Evolutionary conservation across 305 asterid species (phyloP), one percentile per base, ranked within the genome.

Genomic region (Euphrasia arctica): DNA sequence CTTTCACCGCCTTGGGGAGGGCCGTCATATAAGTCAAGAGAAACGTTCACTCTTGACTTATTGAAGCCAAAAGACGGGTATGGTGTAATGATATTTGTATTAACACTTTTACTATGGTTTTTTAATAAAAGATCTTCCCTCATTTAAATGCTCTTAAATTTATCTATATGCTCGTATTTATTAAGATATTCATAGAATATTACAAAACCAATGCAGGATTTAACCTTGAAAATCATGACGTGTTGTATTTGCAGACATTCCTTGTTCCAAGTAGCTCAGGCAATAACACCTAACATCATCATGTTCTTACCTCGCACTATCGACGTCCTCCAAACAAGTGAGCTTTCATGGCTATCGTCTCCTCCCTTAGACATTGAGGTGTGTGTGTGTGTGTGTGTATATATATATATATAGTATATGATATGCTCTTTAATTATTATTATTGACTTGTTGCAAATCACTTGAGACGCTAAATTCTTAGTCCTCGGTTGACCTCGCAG

Each of bases 1-100:
- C 94, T 89, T 68, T 75, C 98, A 70, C 96, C 98, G 15, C 98
- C 96, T 59, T 91, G 98, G 98, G 98, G 96, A 2, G 98, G 98
- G 64, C 98, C 98, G 56, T 75, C 94, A 15, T 91, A 91, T 70
- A 79, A 57, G 64, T 66, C 58, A 39, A 78, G 63, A 68, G 70
- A 78, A 70, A 80, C 59, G 54, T 89, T 75, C 67, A 77, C 89
- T 22, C 92, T 88, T 15, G 90, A 89, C 72, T 79, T 74, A 28
- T 76, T 91, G 82, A 78, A 83, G 82, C 98, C 98, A 60, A 83
- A 66, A 72, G 87, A 83, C 54, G 98, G 98, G 98, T 91, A 83
- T 65, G 89, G 54, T 48, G 5, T 60, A 60, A 55, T 32, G 60
- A 62, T 54, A 9, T 27, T 75, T 62, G 15, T 64, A 28, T 31